phyloP scores from a whole-genome alignment of 2,329 filamentous ascomycete species.

The Blastomyces silverae region DNA sequence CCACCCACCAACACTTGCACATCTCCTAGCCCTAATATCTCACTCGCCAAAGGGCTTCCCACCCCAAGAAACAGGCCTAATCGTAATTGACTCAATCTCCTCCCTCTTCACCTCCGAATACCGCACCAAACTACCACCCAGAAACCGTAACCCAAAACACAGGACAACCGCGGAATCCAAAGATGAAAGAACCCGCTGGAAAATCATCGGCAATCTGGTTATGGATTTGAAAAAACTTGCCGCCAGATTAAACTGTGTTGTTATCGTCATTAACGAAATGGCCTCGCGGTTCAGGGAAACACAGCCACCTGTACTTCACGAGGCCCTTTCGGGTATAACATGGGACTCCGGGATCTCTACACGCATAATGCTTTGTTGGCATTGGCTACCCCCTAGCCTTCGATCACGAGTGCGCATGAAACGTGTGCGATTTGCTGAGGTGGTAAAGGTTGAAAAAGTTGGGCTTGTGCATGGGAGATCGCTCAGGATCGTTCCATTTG shows the following conservation, averaged over 20 bases:
- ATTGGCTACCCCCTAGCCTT: constrained; percentile 51
- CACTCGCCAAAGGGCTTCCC: constrained; percentile 60
- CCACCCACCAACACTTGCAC: constrained; percentile 52
- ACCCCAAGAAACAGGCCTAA: constrained; percentile 55
- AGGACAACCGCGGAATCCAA: constrained; percentile 11
- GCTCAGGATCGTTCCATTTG: constrained; percentile 36
- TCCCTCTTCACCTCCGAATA: constrained; percentile 70
- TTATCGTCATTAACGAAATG: constrained; percentile 71
- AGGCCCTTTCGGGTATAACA: constrained; percentile 64
- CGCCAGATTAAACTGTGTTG: constrained; percentile 61
- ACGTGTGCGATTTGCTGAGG: constrained; percentile 53
- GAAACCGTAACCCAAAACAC: constrained; percentile 34
- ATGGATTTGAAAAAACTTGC: constrained; percentile 62
- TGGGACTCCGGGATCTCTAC: constrained; percentile 76
- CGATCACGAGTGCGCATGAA: constrained; percentile 38
- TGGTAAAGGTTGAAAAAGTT: constrained; percentile 59
- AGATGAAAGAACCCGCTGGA: constrained; percentile 35
- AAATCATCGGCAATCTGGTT: constrained; percentile 61
- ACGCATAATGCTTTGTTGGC: constrained; percentile 69
- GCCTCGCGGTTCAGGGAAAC: constrained; percentile 70
- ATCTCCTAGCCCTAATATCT: constrained; percentile 65
- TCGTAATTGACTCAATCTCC: constrained; percentile 74
- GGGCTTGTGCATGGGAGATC: constrained; percentile 26
- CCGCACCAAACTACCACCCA: constrained; percentile 47
- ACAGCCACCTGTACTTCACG: constrained; percentile 60